Conservation (phyloP, 1,139 yeast species). For the Pichia sp. region DNA sequence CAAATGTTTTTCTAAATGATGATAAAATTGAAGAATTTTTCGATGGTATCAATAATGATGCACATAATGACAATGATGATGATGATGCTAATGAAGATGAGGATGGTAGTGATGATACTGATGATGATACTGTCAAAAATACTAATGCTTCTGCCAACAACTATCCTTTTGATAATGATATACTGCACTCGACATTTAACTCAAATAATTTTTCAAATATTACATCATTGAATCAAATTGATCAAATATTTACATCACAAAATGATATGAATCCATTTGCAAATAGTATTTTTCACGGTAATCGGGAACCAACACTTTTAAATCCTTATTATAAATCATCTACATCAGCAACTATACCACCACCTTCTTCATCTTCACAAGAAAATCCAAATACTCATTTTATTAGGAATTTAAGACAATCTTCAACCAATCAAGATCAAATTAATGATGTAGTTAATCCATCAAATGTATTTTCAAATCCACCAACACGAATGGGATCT, state of each 20-base stretch:
- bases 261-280: background rate
- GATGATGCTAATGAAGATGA: background rate
- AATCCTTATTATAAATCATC: background rate
- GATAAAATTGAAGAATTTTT: conserved; percentile 12
- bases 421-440: background rate
- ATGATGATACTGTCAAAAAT: background rate
- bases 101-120: background rate
- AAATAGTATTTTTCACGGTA: background rate
- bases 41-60: conserved; percentile 5
- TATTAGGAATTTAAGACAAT: background rate
- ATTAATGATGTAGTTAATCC: background rate
- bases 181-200: background rate
- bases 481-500: conserved; percentile 8
- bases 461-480: background rate
- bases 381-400: conserved; percentile 2
- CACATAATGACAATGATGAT: background rate
- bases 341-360: background rate
- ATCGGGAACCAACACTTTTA: background rate
- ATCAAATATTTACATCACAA: background rate
- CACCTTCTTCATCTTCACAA: background rate
- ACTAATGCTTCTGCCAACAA: no score
- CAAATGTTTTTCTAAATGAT: conserved; percentile 6
- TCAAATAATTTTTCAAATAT: background rate
- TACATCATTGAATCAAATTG: background rate
- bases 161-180: background rate